Conservation (phyloP, 1,284 basidiomycete genomes). For the Termitomyces sp. region DNA sequence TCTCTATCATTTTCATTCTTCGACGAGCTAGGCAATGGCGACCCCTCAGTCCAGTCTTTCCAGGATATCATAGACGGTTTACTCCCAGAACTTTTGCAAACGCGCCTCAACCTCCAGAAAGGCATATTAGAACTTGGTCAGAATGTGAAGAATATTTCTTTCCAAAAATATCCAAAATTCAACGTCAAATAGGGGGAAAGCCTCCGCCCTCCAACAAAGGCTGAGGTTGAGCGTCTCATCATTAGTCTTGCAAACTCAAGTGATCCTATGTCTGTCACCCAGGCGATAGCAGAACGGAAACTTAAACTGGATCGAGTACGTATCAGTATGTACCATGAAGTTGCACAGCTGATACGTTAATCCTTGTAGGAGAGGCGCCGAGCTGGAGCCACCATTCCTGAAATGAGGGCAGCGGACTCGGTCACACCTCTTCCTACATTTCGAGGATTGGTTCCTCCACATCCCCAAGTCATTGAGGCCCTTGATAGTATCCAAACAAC, state of each 20-base stretch:
- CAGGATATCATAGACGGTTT: constrained; percentile 33
- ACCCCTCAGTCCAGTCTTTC: constrained; percentile 21
- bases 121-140: constrained; percentile 25
- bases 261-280: constrained; percentile 8
- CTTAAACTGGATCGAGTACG: not conserved
- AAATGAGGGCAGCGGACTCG: not conserved
- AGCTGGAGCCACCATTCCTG: not conserved
- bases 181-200: constrained; percentile 28
- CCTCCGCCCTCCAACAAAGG: constrained; percentile 33
- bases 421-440: constrained; percentile 23
- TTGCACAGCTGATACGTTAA: not conserved
- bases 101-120: constrained; percentile 25
- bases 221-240: constrained; percentile 30
- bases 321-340: not conserved
- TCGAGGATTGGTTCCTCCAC: constrained; percentile 22
- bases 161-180: not conserved
- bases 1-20: constrained; percentile 19
- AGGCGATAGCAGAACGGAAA: not conserved
- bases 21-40: constrained; percentile 16
- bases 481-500: constrained; percentile 55
- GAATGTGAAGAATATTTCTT: constrained; percentile 4
- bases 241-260: constrained; percentile 14
- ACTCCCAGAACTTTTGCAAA: constrained; percentile 30
- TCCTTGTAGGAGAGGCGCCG: not conserved
- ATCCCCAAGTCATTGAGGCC: constrained; percentile 44